These are phyloP conservation scores for Calocera cornea DNA, from an alignment of 768 basidiomycete species.

Conservation along the genomic window DNA sequence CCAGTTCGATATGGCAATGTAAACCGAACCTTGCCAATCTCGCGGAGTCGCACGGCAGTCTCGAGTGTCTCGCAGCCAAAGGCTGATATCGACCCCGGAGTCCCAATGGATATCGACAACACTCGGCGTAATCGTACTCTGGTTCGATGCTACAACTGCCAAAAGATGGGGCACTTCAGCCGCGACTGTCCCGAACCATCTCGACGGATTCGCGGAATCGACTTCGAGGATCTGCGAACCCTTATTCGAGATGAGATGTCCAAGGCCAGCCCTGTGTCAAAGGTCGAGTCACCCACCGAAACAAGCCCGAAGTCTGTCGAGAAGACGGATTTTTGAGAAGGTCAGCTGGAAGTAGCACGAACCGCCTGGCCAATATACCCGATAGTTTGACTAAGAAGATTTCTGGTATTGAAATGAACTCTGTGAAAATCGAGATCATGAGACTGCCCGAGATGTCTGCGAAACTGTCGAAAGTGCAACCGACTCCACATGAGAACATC, in stretches of 20 bases:
- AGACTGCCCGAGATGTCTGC: not conserved
- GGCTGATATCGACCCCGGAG: not conserved
- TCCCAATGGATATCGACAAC: not conserved
- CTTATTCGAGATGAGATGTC: not conserved
- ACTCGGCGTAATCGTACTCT: not conserved
- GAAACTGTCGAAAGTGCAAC: not conserved
- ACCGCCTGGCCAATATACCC: not conserved
- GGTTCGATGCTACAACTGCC: not conserved
- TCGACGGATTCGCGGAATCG: no score
- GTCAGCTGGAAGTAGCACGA: not conserved
- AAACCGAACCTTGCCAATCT: not conserved
- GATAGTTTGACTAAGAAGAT: not conserved
- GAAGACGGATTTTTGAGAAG: not conserved
- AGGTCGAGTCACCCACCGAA: not conserved
- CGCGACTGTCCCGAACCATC: not conserved
- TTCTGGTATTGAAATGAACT: not conserved
- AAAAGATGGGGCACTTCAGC: not conserved
- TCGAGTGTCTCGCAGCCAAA: not conserved
- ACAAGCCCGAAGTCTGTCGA: not conserved
- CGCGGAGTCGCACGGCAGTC: not conserved
- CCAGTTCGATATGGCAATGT: no score
- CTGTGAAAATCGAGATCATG: not conserved
- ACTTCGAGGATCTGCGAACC: not conserved
- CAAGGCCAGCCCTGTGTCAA: not conserved
- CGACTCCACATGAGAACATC: not conserved